Conservation (phyloP, 495 filamentous ascomycete genomes). For the Clohesyomyces aquaticus region DNA sequence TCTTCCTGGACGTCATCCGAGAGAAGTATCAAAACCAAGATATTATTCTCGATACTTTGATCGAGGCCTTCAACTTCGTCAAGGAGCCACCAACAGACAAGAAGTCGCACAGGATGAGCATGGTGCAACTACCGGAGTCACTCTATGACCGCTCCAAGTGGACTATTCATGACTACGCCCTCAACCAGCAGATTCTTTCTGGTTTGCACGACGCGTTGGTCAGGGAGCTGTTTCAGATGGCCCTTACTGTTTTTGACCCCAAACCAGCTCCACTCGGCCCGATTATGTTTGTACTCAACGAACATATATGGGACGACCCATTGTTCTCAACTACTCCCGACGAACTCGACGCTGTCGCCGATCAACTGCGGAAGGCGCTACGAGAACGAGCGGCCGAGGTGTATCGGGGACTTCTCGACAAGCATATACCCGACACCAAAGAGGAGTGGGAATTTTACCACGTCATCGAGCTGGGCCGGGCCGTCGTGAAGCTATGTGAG, state of each 20-base stretch:
- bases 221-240: constrained; percentile 81
- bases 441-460: constrained; percentile 84
- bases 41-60: constrained; percentile 76
- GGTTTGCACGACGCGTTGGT: constrained; percentile 80
- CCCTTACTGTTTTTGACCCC: constrained; percentile 86
- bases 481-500: constrained; percentile 77
- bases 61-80: constrained; percentile 76
- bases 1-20: constrained; percentile 82
- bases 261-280: constrained; percentile 79
- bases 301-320: constrained; percentile 79
- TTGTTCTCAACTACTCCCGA: constrained; percentile 70
- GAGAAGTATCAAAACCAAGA: constrained; percentile 87
- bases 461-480: constrained; percentile 83
- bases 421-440: constrained; percentile 72
- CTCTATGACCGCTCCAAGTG: constrained; percentile 67
- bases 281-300: constrained; percentile 79
- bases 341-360: constrained; percentile 68
- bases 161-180: constrained; percentile 76
- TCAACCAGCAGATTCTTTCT: constrained; percentile 74
- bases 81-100: constrained; percentile 69
- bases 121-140: constrained; percentile 49
- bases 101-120: constrained; percentile 59
- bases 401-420: constrained; percentile 72
- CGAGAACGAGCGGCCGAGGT: constrained; percentile 70
- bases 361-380: constrained; percentile 72